Percentiles rank a stretch among this genome's conserved stretches.
Evolutionary conservation across 2,329 filamentous ascomycete genomes (phyloP).

Genomic region (Exophiala mesophila): DNA sequence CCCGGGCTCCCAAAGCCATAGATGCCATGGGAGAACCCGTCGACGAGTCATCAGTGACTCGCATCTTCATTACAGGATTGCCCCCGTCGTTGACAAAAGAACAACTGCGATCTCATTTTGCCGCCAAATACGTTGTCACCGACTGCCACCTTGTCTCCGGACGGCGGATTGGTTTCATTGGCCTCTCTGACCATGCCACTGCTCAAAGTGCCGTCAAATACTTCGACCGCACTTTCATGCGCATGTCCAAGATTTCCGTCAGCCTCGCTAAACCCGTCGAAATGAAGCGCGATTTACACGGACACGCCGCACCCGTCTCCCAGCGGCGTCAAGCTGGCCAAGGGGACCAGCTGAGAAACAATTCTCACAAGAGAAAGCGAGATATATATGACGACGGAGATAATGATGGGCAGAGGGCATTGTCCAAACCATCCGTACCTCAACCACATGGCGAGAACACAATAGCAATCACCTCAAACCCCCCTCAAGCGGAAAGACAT

Average conservation of each 20-base stretch:
- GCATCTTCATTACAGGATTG: constrained; percentile 66
- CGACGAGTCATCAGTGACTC: constrained; percentile 46
- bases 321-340: constrained; percentile 14
- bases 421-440: neutral
- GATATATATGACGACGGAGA: constrained; percentile 12
- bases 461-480: neutral
- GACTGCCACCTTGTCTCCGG: constrained; percentile 88
- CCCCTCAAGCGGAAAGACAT: neutral
- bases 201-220: constrained; percentile 83
- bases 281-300: constrained; percentile 15
- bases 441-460: neutral
- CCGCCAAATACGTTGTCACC: constrained; percentile 70
- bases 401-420: neutral
- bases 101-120: constrained; percentile 86
- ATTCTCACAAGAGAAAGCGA: constrained; percentile 12
- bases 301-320: constrained; percentile 22
- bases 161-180: constrained; percentile 90
- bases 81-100: constrained; percentile 80
- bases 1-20: no score
- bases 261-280: constrained; percentile 79
- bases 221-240: constrained; percentile 92
- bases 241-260: constrained; percentile 89
- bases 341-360: constrained; percentile 17
- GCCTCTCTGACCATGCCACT: constrained; percentile 77
- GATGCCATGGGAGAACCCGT: constrained; percentile 7